Base-by-base conservation (phyloP, 1,284 basidiomycete species). In the Papiliotrema nemorosa region DNA sequence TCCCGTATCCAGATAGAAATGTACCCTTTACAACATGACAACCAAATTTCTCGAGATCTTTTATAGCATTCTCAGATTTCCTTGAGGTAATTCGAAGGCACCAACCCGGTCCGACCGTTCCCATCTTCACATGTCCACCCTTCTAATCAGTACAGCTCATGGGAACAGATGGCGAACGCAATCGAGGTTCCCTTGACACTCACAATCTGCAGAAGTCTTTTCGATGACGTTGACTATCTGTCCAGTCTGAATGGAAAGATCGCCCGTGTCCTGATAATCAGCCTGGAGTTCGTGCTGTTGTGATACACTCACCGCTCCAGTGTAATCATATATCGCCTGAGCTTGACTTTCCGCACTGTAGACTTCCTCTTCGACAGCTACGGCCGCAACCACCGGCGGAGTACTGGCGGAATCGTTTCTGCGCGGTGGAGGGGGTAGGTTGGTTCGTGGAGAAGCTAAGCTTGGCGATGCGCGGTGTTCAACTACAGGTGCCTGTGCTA, bases 41-140 rank as follows among this genome's bases (percentile, higher is more conserved):
- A n/a, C n/a, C 29, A 31, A 14, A 31, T 31, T 7, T 31, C 29
- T 14, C 29, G 14, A 14, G 14, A 31, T 31, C 29, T n/a, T n/a
- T n/a, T n/a, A 31, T 31, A 24, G 25, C 39, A 7, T 5, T 27
- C 14, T 35, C 35, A 43, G 20, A 67, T 39, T 42, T 67, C 66
- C 48, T 66, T 62, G 18, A 73, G 57, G 53, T 73, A 72, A 35
- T 58, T 69, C 1, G 68, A 62, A 2, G 71, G 71, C 14, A 73
- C 69, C 6, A 73, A 54, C 25, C 71, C 71, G 46, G 60, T 57
- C 41, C 47, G 45, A 1, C 71, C 69, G 35, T 59, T 62, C 13
- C 62, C 67, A 48, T 72, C 69, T 45, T 69, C 62, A 42, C 71
- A 73, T 39, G 64, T 73, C 71, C 71, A 73, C 71, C 70, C 70